These are phyloP conservation scores for Lepraria neglecta DNA, from an alignment of 495 filamentous ascomycete species.

Conservation along the genomic window DNA sequence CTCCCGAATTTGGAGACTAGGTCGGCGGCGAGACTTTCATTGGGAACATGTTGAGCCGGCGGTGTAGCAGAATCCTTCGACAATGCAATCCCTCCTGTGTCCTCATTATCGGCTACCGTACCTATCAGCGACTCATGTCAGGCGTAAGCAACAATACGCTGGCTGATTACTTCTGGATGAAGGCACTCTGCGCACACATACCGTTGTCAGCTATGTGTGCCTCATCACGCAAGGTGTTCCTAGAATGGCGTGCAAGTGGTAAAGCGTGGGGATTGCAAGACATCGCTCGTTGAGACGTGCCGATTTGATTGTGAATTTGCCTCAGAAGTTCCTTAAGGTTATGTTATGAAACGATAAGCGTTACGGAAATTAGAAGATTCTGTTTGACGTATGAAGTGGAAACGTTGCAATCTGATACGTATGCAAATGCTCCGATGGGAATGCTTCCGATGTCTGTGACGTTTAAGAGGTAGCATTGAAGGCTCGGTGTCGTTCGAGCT, in stretches of 20 bases:
- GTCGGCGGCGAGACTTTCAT: slow-evolving; percentile 15
- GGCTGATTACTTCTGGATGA: neutral
- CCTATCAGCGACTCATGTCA: neutral
- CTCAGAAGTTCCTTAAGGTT: neutral
- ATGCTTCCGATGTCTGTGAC: neutral
- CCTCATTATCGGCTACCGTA: neutral
- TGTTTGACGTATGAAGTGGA: neutral
- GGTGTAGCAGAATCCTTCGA: neutral
- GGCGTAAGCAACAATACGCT: neutral
- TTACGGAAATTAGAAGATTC: neutral
- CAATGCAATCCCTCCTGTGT: neutral
- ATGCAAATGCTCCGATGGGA: slow-evolving; percentile 6
- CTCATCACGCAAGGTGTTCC: neutral
- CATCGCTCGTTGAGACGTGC: neutral
- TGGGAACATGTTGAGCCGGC: neutral
- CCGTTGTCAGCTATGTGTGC: neutral
- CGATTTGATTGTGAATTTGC: neutral
- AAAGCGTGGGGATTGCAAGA: neutral
- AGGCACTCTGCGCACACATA: neutral
- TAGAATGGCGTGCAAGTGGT: neutral
- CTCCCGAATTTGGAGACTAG: neutral
- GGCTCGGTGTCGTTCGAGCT: no score
- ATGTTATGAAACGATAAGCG: neutral
- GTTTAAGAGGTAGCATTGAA: neutral
- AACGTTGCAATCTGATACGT: slow-evolving; percentile 9